Base-by-base conservation (phyloP, 306 rosid species). In the Crotalaria pallida region DNA sequence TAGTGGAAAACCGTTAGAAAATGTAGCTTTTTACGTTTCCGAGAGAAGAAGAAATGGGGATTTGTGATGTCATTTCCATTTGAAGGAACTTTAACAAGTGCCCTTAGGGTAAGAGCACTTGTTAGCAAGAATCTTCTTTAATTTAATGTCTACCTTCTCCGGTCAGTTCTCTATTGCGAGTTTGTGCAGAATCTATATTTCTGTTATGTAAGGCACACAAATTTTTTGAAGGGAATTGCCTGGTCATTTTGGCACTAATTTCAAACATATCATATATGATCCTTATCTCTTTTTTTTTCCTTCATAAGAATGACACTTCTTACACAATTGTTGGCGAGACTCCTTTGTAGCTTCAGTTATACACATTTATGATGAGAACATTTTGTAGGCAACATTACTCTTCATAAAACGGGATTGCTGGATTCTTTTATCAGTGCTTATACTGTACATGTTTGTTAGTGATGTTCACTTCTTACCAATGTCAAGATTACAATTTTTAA, bases 231-330 rank as follows among this genome's bases (percentile, higher is more conserved):
- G 27, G 77, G 23, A 59, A 64, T 70, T 48, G 49, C 40, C 64
- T 52, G 69, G 50, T 72, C 75, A 65, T 74, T 8, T 8, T 63
- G 59, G 18, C 77, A 67, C 60, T 56, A 72, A 2, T 44, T 43
- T 44, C 10, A 48, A 58, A 58, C 67, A 43, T 50, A 61, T 61
- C 56, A 3, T 38, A 3, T 38, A 10, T 38, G 31, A 49, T 48
- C 17, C 72, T 57, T 9, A 3, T 53, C 41, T 49, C 52, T 33
- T 48, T 56, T 65, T 11, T 72, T 33, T 48, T 56, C 58, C 8
- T 72, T 40, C 31, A 69, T 16, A 10, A 17, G 57, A 51, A 45
- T 22, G 66, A 61, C 27, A 5, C 38, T 55, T 22, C 59, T 41
- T 31, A 44, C 47, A 15, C 43, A 52, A 21, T 44, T 56, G 41